Percentiles rank a stretch among this genome's conserved stretches.
Evolutionary conservation across 2,329 filamentous ascomycete species (phyloP).

Genomic region (Phaeophleospora eucalypticola): DNA sequence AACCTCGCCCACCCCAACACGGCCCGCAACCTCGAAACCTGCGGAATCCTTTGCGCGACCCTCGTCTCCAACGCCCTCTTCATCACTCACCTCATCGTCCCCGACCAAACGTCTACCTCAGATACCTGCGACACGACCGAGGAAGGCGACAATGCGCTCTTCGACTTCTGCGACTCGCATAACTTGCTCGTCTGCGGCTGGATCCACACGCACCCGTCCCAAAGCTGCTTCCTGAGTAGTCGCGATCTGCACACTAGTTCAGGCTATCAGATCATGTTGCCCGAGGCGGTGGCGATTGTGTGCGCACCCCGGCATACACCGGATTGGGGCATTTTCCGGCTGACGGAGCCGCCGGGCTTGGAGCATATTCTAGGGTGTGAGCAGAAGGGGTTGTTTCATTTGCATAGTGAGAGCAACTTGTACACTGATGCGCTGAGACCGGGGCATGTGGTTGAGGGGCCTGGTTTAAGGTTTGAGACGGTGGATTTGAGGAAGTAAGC

Average conservation of each 20-base stretch:
- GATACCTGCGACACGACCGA: slow-evolving; percentile 96
- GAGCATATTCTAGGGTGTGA: slow-evolving; percentile 77
- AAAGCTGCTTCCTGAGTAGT: slow-evolving; percentile 97
- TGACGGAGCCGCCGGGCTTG: slow-evolving; percentile 89
- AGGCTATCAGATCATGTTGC: slow-evolving; percentile 93
- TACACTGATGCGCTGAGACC: slow-evolving; percentile 67
- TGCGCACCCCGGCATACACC: slow-evolving; percentile 79
- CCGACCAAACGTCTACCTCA: slow-evolving; percentile 81
- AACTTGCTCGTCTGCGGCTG: slow-evolving; percentile 85
- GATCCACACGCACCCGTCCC: slow-evolving; percentile 96
- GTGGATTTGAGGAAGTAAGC: slow-evolving; percentile 54
- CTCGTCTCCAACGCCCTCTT: slow-evolving; percentile 91
- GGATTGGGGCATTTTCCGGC: slow-evolving; percentile 81
- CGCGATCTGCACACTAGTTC: slow-evolving; percentile 89
- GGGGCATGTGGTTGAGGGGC: slow-evolving; percentile 56
- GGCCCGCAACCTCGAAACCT: slow-evolving; percentile 78
- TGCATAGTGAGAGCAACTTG: slow-evolving; percentile 64
- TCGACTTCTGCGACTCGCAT: slow-evolving; percentile 82
- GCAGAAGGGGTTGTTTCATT: slow-evolving; percentile 79
- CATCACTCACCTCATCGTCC: slow-evolving; percentile 81
- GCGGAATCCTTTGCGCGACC: slow-evolving; percentile 88
- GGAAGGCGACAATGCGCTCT: slow-evolving; percentile 63
- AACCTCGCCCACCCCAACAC: slow-evolving; percentile 73
- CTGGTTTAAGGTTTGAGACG: slow-evolving; percentile 58
- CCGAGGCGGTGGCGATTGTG: slow-evolving; percentile 94